Conservation (phyloP, 2,329 filamentous ascomycete genomes). For the Epichloe glyceriae region DNA sequence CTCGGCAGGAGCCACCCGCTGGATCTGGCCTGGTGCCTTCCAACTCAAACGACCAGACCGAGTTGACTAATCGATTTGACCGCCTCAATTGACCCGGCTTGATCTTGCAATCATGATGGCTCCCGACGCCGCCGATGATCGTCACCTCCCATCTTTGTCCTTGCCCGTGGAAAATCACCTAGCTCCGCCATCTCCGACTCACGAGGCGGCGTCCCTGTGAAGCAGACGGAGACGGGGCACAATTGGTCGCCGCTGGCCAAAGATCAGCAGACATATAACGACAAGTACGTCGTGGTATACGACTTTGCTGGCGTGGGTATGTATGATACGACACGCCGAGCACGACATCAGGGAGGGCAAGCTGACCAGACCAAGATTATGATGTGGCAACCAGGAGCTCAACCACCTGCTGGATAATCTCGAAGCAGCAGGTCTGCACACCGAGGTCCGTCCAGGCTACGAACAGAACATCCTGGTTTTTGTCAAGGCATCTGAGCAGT, state of each 20-base stretch:
- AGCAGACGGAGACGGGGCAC: not conserved
- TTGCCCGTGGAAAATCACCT: not conserved
- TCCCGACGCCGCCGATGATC: conserved; percentile 1
- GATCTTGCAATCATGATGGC: not conserved
- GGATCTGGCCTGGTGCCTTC: too few species aligned
- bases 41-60: too few species aligned
- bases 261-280: conserved; percentile 1
- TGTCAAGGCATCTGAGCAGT: conserved; percentile 47
- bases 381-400: conserved; percentile 23
- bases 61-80: too few species aligned
- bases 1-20: too few species aligned
- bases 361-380: conserved; percentile 15
- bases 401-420: conserved; percentile 43
- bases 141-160: not conserved
- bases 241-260: not conserved
- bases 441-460: conserved; percentile 58
- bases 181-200: not conserved
- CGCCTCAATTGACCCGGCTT: too few species aligned
- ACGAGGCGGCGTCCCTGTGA: not conserved
- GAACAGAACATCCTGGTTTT: conserved; percentile 57
- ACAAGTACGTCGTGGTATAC: conserved; percentile 26
- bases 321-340: not conserved
- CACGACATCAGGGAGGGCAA: not conserved
- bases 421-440: conserved; percentile 50
- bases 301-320: conserved; percentile 24